These are phyloP conservation scores for Cryphonectria naterciae DNA, from an alignment of 2,329 filamentous ascomycete genomes.

Conservation along the genomic window DNA sequence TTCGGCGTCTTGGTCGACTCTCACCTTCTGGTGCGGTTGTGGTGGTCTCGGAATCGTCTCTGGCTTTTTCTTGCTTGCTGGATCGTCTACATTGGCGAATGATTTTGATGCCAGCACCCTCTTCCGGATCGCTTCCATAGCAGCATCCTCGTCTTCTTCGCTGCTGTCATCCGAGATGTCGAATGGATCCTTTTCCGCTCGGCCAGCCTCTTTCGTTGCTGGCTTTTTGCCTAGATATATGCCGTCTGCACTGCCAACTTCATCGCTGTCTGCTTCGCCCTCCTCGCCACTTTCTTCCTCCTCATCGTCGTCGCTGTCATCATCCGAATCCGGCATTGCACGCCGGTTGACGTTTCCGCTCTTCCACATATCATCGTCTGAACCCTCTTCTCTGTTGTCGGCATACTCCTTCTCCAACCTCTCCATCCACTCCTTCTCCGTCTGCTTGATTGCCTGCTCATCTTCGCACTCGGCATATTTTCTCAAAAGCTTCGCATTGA, in stretches of 20 bases:
- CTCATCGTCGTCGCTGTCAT: conserved; percentile 54
- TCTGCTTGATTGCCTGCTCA: conserved; percentile 80
- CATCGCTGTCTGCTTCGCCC: conserved; percentile 46
- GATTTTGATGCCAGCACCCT: conserved; percentile 91
- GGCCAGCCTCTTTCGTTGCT: conserved; percentile 30
- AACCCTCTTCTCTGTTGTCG: conserved; percentile 71
- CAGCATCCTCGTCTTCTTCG: conserved; percentile 79
- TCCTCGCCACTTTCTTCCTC: conserved; percentile 51
- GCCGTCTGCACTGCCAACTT: conserved; percentile 55
- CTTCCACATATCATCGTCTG: conserved; percentile 82
- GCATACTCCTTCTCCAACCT: conserved; percentile 89
- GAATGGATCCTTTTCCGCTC: conserved; percentile 66
- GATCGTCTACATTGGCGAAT: conserved; percentile 66
- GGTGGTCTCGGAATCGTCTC: conserved; percentile 67
- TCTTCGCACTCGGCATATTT: conserved; percentile 83
- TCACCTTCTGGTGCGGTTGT: conserved; percentile 61
- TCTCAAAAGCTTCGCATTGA: conserved; percentile 82
- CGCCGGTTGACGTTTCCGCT: conserved; percentile 83
- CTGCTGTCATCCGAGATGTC: conserved; percentile 77
- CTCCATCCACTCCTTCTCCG: conserved; percentile 85
- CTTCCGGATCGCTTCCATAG: conserved; percentile 90
- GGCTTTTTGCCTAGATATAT: conserved; percentile 65
- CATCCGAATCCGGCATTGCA: conserved; percentile 46
- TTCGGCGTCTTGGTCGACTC: conserved; percentile 71
- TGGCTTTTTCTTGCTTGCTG: conserved; percentile 57